Evolutionary conservation across 371 early-diverging fungal genomes (phyloP).

Genomic region (Mucor sp.): DNA sequence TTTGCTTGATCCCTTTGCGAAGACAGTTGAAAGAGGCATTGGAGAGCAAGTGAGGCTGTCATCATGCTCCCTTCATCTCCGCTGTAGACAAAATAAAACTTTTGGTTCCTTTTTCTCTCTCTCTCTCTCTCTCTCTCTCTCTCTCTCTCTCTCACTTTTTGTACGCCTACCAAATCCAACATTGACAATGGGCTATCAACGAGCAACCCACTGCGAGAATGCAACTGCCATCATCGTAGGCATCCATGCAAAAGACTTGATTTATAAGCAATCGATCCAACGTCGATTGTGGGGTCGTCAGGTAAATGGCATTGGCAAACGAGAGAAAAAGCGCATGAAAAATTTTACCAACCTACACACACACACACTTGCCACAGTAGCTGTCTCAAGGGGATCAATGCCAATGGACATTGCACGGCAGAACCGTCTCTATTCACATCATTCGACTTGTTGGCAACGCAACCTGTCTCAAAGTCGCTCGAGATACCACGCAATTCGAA

Average conservation of each 20-base stretch:
- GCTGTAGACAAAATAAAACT: too few relatives aligned
- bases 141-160: not conserved
- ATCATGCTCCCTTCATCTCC: too few relatives aligned
- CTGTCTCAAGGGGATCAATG: not conserved
- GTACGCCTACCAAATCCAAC: not conserved
- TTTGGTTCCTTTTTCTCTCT: too few relatives aligned
- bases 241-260: not conserved
- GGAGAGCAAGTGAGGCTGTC: too few relatives aligned
- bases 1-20: too few relatives aligned
- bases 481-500: not conserved
- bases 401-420: constrained; percentile 11
- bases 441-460: not conserved
- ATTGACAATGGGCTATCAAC: not conserved
- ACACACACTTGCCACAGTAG: not conserved
- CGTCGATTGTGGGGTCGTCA: not conserved
- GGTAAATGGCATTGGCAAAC: too few relatives aligned
- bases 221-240: not conserved
- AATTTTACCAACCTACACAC: not conserved
- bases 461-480: not conserved
- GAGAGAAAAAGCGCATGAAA: not conserved
- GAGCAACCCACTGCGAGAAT: not conserved
- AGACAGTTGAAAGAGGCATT: too few relatives aligned
- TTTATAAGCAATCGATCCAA: not conserved
- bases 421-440: not conserved
- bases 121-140: too few relatives aligned